Evolutionary conservation across 2,329 filamentous ascomycete genomes (phyloP).

Genomic region (Achaetomium macrosporum): DNA sequence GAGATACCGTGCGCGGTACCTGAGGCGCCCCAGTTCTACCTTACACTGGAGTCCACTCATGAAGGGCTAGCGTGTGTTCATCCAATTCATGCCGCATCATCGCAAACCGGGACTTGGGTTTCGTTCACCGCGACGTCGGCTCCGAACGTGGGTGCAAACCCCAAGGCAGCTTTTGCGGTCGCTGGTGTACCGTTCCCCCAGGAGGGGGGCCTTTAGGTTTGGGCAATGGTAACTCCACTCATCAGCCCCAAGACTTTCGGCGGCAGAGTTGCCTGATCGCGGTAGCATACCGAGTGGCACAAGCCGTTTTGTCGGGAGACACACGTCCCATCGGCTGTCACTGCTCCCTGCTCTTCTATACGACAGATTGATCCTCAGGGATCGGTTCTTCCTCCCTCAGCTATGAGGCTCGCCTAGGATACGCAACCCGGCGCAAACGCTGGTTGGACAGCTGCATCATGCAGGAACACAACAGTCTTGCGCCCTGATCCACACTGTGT

Average conservation of each 20-base stretch:
- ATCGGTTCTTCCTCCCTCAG: neutral
- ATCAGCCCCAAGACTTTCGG: neutral
- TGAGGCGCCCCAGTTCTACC: too few species aligned
- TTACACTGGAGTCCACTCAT: neutral
- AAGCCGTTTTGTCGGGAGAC: conserved; percentile 3
- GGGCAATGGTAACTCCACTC: neutral
- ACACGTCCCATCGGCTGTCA: neutral
- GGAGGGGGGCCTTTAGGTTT: neutral
- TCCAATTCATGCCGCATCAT: conserved; percentile 16
- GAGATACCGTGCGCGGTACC: neutral
- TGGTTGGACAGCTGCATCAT: neutral
- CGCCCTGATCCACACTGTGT: conserved; percentile 15
- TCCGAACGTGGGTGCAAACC: neutral
- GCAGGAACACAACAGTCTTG: neutral
- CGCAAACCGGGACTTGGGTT: neutral
- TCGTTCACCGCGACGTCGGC: neutral
- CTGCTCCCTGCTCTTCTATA: neutral
- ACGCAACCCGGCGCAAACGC: neutral
- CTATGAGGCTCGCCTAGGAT: neutral
- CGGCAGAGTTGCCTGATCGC: neutral
- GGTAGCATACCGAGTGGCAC: conserved; percentile 2
- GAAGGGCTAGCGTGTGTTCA: conserved; percentile 1
- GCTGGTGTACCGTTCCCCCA: neutral
- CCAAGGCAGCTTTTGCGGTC: neutral
- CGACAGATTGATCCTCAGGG: neutral